Base-by-base conservation (phyloP, 208 protist genomes). In the Tritrichomonas musculus region DNA sequence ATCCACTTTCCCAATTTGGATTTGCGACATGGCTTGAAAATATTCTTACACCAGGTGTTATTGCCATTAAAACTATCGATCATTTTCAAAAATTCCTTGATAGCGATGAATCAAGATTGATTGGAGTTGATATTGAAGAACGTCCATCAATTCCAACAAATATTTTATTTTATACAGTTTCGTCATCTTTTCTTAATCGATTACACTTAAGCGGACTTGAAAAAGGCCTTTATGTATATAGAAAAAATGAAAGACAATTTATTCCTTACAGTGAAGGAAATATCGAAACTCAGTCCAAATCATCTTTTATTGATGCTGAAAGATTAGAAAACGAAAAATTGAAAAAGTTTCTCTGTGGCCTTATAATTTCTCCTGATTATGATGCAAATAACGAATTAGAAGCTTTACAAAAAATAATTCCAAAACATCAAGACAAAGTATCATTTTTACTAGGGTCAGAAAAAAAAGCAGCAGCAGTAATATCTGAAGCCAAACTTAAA, bases 61-160 rank as follows among this genome's bases (percentile, higher is more conserved):
- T 27, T 22, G 5, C 0, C 20, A n/a, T 88, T 25, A 13, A 88
- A 22, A 33, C 11, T 39, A n/a, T 27, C 17, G 77, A 88, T 39
- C 47, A 88, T 39, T 22, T 88, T 39, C 77, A 47, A 5, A 57
- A 5, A 88, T 88, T 88, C 2, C 57, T 88, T 20, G 33, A n/a
- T 4, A 11, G 27, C 30, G 25, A 30, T 39, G 17, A 0, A 39
- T 11, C 47, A 57, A n/a, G 13, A 11, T 22, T 88, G 20, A 25
- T 88, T 57, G 77, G 41, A 2, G 77, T 88, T 88, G 77, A 88
- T 20, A n/a, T 20, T 39, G 77, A 88, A 36, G 77, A 88, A 20
- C 27, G 17, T n/a, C 77, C 77, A n/a, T 8, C 41, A 13, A 33
- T 36, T 88, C 77, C 77, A 39, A 20, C 33, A 50, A 33, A 57